Evolutionary conservation across 2,329 filamentous ascomycete genomes (phyloP).

Genomic region (Bipolaris cookei): DNA sequence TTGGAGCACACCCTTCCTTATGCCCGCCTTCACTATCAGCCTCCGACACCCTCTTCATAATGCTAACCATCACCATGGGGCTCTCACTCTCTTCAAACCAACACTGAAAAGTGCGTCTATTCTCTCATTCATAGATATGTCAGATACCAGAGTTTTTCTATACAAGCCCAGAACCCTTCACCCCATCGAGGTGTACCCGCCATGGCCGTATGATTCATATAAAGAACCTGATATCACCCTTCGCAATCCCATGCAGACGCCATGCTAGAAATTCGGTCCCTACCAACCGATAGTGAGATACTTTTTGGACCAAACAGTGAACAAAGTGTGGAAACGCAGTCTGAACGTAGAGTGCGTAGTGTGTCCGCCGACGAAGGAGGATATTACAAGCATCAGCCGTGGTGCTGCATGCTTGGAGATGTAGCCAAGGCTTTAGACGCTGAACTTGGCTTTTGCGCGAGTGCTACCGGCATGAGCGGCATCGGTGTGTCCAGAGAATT

Average conservation of each 20-base stretch:
- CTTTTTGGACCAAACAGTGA: constrained; percentile 35
- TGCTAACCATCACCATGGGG: neutral
- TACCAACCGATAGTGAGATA: constrained; percentile 37
- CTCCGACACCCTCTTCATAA: neutral
- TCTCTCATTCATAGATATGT: constrained; percentile 35
- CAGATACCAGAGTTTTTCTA: constrained; percentile 37
- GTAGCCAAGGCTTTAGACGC: constrained; percentile 63
- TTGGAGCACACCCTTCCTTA: neutral
- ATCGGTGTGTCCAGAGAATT: constrained; percentile 97
- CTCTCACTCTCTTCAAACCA: neutral
- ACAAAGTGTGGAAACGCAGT: constrained; percentile 30
- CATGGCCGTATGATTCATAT: constrained; percentile 37
- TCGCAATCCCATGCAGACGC: constrained; percentile 49
- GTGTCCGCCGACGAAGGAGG: constrained; percentile 13
- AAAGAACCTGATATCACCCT: constrained; percentile 40
- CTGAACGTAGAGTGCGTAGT: constrained; percentile 14
- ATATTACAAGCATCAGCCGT: constrained; percentile 7
- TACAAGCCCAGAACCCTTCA: constrained; percentile 34
- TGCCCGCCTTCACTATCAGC: neutral
- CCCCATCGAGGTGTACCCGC: constrained; percentile 34
- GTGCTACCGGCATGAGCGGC: constrained; percentile 91
- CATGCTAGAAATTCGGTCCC: constrained; percentile 46
- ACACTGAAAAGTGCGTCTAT: constrained; percentile 3
- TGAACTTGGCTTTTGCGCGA: constrained; percentile 92
- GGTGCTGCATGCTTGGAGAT: constrained; percentile 7